Conservation (phyloP, 805 yeast species). For the Suhomyces xylopsoci region DNA sequence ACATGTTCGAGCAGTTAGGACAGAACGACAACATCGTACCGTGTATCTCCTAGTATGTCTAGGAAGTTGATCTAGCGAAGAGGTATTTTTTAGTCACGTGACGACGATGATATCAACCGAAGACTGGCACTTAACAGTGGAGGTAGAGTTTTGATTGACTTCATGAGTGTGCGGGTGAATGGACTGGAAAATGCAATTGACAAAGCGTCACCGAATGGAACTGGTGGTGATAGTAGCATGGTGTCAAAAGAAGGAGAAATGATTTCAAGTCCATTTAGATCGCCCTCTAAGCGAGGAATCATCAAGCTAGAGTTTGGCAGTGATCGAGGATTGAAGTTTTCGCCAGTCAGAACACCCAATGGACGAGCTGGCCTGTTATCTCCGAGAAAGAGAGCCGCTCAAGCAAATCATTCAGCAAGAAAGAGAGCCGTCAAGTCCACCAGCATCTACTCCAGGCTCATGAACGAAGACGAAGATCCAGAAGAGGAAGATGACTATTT, state of each 20-base stretch:
- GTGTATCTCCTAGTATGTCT: background rate
- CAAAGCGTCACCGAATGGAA: slow-evolving; percentile 4
- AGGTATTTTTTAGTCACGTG: background rate
- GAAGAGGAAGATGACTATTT: slow-evolving; percentile 24
- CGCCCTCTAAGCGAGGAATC: slow-evolving; percentile 37
- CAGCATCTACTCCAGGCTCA: slow-evolving; percentile 25
- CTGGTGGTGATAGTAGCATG: background rate
- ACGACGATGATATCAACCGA: background rate
- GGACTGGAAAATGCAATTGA: background rate
- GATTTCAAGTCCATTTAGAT: slow-evolving; percentile 17
- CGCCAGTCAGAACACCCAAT: slow-evolving; percentile 36
- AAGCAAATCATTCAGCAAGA: slow-evolving; percentile 47
- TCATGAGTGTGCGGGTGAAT: background rate
- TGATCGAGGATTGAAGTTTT: slow-evolving; percentile 10
- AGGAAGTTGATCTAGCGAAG: background rate
- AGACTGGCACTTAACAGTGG: background rate
- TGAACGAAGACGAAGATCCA: slow-evolving; percentile 35
- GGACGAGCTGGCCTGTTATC: slow-evolving; percentile 48
- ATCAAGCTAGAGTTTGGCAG: slow-evolving; percentile 14
- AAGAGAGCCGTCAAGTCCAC: slow-evolving; percentile 40
- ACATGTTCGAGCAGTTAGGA: slow-evolving; percentile 91
- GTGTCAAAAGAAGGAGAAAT: too few species aligned
- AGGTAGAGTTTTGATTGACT: background rate
- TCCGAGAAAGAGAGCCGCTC: slow-evolving; percentile 38
- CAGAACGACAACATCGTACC: slow-evolving; percentile 85